Evolutionary conservation across 2,329 filamentous ascomycete genomes (phyloP), one percentile per base, ranked within the genome.

Genomic region (Aphanocladium album): DNA sequence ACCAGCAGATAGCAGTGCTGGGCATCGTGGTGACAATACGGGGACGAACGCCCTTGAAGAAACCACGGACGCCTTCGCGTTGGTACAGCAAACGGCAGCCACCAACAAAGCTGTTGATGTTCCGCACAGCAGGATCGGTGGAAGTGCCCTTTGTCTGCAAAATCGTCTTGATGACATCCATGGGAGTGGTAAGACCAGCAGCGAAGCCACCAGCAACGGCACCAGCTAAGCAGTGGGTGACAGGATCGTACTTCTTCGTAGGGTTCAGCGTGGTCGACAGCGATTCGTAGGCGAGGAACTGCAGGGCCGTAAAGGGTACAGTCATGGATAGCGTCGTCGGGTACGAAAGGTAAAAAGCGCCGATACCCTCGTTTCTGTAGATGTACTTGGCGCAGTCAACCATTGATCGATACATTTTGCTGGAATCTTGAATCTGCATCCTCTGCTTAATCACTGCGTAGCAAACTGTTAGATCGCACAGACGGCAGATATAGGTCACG

Each of bases 1-100:
- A 95, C 95, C 95, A 99, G 82, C 95, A 99, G 71, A 99, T 99
- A n/a, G 95, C 95, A 37, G 95, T 99, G 77, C 93, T 97, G 21
- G 95, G 95, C 89, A 98, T 98, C 1, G 95, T 96, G 12, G 93
- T 97, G 64, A 99, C 87, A 52, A 99, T 89, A 70, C 95, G 84
- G 51, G 95, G 95, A 68, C 90, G 88, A 72, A 97, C 85, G 47
- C 95, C 95, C 72, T 96, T 93, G 78, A 97, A 93, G 77, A 98
- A 99, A 3, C 95, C 95, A 60, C 80, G 81, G 69, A 89, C 82
- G 39, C 95, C 95, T 72, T 96, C 93, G 70, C 93, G 86, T 68
- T 85, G 84, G 73, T 92, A 89, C 65, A 97, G 87, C 62, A 97
- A 86, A 64, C 83, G 82, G 64, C 91, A 93, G 8, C 92, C 93